Conservation (phyloP, 441 rosid species). For the Pelargonium cotyledonis region DNA sequence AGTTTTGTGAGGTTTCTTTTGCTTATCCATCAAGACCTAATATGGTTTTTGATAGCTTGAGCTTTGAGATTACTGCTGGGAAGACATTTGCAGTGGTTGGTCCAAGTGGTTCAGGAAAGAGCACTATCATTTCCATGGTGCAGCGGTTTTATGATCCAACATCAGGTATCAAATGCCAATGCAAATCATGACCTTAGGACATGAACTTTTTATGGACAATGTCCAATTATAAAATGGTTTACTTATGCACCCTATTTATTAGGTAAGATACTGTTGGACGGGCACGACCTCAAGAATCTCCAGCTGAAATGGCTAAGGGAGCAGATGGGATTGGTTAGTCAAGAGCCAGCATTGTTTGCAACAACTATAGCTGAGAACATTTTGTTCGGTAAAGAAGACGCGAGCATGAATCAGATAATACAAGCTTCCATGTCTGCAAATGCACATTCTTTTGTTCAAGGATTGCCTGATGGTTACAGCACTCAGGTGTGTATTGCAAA, state of each 20-base stretch:
- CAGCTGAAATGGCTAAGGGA: conserved; percentile 64
- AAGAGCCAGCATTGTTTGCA: conserved; percentile 66
- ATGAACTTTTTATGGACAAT: not conserved
- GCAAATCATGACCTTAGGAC: too few species aligned
- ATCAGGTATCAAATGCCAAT: conserved; percentile 29
- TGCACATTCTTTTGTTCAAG: conserved; percentile 61
- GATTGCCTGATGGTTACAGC: conserved; percentile 56
- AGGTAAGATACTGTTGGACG: conserved; percentile 41
- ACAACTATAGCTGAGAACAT: conserved; percentile 59
- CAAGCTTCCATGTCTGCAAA: conserved; percentile 51
- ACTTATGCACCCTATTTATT: not conserved
- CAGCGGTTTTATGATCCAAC: conserved; percentile 58
- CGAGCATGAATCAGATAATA: conserved; percentile 49
- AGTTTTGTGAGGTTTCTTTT: conserved; percentile 40
- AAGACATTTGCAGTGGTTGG: conserved; percentile 56
- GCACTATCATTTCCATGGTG: conserved; percentile 48
- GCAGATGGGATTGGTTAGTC: conserved; percentile 64
- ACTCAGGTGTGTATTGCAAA: conserved; percentile 40
- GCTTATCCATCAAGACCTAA: conserved; percentile 62
- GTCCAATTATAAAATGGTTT: not conserved
- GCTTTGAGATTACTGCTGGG: conserved; percentile 47
- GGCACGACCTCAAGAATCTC: conserved; percentile 47
- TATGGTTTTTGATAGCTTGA: conserved; percentile 44
- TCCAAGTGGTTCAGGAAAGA: conserved; percentile 64
- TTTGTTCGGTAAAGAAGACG: conserved; percentile 58